Percentiles rank a stretch among this genome's conserved stretches.
These are phyloP conservation scores for Aspergillus sclerotioniger DNA, from an alignment of 495 filamentous ascomycete genomes.

Conservation along the genomic window DNA sequence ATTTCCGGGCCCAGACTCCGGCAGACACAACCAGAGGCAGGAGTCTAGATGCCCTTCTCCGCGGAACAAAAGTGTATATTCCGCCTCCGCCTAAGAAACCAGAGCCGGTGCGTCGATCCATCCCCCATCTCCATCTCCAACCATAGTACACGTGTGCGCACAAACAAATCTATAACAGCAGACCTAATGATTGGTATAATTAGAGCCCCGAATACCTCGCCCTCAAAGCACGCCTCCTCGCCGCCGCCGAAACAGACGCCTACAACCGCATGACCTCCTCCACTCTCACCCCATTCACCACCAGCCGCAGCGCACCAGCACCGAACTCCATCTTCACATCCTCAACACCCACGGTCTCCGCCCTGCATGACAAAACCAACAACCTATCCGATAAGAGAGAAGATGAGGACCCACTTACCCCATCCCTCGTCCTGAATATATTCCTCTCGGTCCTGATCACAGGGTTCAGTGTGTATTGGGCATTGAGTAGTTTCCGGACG, in stretches of 20 bases:
- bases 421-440: constrained; percentile 47
- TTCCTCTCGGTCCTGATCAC: constrained; percentile 48
- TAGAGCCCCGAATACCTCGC: constrained; percentile 86
- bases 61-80: constrained; percentile 69
- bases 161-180: not conserved
- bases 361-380: constrained; percentile 27
- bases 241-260: constrained; percentile 70
- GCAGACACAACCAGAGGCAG: constrained; percentile 8
- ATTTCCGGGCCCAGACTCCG: constrained; percentile 33
- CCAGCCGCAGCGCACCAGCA: constrained; percentile 45
- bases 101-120: constrained; percentile 61
- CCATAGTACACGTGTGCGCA: not conserved
- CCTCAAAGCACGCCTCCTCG: constrained; percentile 80
- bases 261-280: constrained; percentile 65
- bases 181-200: constrained; percentile 19
- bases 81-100: constrained; percentile 75
- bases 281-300: constrained; percentile 22
- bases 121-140: constrained; percentile 9
- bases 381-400: constrained; percentile 35
- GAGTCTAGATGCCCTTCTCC: constrained; percentile 64
- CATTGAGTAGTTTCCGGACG: constrained; percentile 55
- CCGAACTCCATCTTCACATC: constrained; percentile 35
- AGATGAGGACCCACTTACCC: constrained; percentile 43
- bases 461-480: constrained; percentile 47
- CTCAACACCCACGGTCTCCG: constrained; percentile 42